Base-by-base conservation (phyloP, 2,329 filamentous ascomycete species). In the Triangularia verruculosa region DNA sequence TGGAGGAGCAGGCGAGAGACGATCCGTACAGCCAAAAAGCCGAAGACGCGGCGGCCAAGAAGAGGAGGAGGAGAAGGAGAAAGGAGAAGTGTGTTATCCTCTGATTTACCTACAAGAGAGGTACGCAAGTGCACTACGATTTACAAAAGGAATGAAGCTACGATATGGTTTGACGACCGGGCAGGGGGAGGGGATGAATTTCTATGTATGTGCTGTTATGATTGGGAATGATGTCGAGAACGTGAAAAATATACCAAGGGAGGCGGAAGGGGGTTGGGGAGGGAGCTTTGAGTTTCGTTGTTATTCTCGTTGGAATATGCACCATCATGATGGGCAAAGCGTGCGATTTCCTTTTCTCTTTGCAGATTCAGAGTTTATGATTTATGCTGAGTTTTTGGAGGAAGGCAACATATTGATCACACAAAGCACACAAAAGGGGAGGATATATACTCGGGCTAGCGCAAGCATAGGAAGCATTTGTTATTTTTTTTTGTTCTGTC, bases 21-120 rank as follows among this genome's bases (percentile, higher is more conserved):
- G 75, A 78, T 17, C 76, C 80, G 15, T 75, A 79, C 24, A 78
- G 78, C 67, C 80, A 79, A 61, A 76, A 77, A 43, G 78, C 81
- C 57, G 69, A 74, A 66, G 68, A 71, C 63, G 64, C 66, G 13
- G 59, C 64, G 34, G 68, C 61, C 47, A 66, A 64, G 39, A 62
- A 57, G n/a, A 61, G 67, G 39, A 63, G 65, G 39, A 71, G 59
- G 60, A 71, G 60, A 28, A 71, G 59, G 34, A 66, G 64, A 24
- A 70, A 68, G 61, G 64, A 68, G 11, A 66, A 64, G 51, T 72
- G 70, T 52, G 59, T 64, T 20, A 69, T 72, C 34, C 61, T 72
- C 17, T 72, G 64, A 69, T n/a, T n/a, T n/a, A n/a, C n/a, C 4
- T n/a, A 20, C 32, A 15, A 43, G 34, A n/a, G 34, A n/a, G n/a